Base-by-base conservation (phyloP, 2,329 filamentous ascomycete genomes). In the Hypomyces perniciosus region DNA sequence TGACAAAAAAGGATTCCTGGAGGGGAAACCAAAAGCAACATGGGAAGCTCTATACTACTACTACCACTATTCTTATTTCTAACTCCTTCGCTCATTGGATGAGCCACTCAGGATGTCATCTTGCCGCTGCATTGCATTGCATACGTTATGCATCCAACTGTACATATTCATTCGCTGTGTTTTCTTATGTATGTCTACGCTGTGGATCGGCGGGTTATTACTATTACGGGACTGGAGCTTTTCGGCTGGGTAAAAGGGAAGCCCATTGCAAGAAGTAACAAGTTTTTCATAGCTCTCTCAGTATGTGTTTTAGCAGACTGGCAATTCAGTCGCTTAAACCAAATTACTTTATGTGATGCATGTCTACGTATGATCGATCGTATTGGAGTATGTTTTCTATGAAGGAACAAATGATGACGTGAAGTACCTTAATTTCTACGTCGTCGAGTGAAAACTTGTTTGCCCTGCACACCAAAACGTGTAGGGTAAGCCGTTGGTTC, bases 121-220 rank as follows among this genome's bases (percentile, higher is more conserved):
- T 8, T 35, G 20, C 20, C 20, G 20, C 20, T 20, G 20, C 20
- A 8, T 35, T 35, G 33, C 33, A 8, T 35, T 35, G 33, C 33
- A 35, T 35, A 12, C 33, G 12, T 8, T 12, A 35, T 35, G 33
- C 33, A 35, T 35, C 12, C 33, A 35, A 35, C 12, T 35, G 33
- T 35, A 35, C 33, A 35, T 35, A 35, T 35, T 35, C 33, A 8
- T 35, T 12, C 12, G 8, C 33, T 35, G 12, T 37, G 10, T 31
- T 12, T 37, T 50, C 28, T 30, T 38, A 33, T 45, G 44, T 45
- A 29, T 50, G 27, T 20, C 20, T 20, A 3, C 37, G 41, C 41
- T 50, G 42, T 50, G 48, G 35, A 45, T 50, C n/a, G 42, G 48
- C 35, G 42, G 35, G 33, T 35, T 34, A 40, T 45, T 39, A 50